Evolutionary conservation across 2,329 filamentous ascomycete species (phyloP), one percentile per base, ranked within the genome.

Genomic region (Phialophora chinensis): DNA sequence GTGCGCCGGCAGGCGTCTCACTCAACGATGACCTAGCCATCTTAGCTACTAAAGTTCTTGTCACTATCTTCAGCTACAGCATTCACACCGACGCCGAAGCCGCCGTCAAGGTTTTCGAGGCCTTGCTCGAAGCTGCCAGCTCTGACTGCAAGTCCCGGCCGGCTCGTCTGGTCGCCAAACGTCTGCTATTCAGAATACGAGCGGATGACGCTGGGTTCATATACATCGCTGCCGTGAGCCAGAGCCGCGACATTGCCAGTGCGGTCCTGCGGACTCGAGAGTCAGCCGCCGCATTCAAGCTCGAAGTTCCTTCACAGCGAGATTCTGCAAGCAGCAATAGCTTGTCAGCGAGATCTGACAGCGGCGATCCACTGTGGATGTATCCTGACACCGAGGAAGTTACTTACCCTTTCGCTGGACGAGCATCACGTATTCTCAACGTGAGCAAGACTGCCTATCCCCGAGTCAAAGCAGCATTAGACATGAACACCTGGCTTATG

Each of bases 201-300:
- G 92, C 92, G 25, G 92, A 97, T 77, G 92, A 90, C 75, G 87
- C 90, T 10, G 87, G 93, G 71, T 86, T 89, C 53, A 85, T 97
- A 3, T 92, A 90, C 65, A 81, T 97, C 61, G 88, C 88, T 7
- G 79, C 86, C 38, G 85, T 87, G 33, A 87, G 90, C 1, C 92
- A 96, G 75, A 90, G 88, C 31, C 87, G 90, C 70, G 87, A 87
- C 61, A 81, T 97, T 27, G 91, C 93, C 31, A 85, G 87, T 17
- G 85, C 89, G 6, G 80, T 97, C 10, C 90, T 88, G 71, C 88
- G 92, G 44, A 88, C 85, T 5, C 74, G 82, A 29, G 85, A 86
- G 56, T 83, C 83, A 7, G 79, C 82, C 23, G 77, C 81, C n/a
- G 76, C 63, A 7, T 71, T 71, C 58, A 63, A 68, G 25, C 29